phyloP scores from a whole-genome alignment of 495 filamentous ascomycete species.

The Xylaria scruposa region DNA sequence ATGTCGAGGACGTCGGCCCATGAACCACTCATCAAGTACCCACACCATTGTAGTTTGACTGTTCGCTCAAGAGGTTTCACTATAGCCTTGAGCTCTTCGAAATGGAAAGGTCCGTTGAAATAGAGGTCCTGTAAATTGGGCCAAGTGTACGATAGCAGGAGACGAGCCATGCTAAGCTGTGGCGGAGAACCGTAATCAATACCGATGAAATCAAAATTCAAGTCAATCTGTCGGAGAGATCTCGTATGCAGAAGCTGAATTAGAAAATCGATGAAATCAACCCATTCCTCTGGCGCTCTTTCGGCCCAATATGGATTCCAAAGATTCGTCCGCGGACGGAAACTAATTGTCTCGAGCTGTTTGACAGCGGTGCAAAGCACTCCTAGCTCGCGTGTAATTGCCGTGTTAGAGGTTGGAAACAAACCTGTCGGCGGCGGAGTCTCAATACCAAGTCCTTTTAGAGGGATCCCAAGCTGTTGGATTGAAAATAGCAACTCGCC shows the following conservation, averaged over 20 bases:
- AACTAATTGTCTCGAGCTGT: neutral
- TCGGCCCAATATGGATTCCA: neutral
- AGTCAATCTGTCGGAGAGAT: neutral
- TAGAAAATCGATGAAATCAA: neutral
- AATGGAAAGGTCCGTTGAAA: conserved; percentile 11
- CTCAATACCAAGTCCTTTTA: neutral
- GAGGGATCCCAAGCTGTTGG: neutral
- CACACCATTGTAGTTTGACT: conserved; percentile 11
- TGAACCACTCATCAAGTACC: conserved; percentile 16
- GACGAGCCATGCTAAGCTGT: neutral
- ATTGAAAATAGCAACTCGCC: neutral
- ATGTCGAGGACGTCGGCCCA: conserved; percentile 14
- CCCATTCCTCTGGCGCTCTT: neutral
- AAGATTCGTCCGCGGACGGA: neutral
- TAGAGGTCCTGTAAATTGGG: conserved; percentile 6
- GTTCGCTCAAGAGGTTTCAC: neutral
- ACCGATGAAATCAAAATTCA: neutral
- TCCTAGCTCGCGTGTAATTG: neutral
- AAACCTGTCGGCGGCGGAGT: neutral
- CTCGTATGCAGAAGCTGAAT: neutral
- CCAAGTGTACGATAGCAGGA: neutral
- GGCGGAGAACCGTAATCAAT: neutral
- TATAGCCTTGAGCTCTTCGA: neutral
- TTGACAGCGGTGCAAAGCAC: neutral
- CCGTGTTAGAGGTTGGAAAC: neutral